Conservation (phyloP, 2,329 filamentous ascomycete genomes). For the Ophiostoma sp. region DNA sequence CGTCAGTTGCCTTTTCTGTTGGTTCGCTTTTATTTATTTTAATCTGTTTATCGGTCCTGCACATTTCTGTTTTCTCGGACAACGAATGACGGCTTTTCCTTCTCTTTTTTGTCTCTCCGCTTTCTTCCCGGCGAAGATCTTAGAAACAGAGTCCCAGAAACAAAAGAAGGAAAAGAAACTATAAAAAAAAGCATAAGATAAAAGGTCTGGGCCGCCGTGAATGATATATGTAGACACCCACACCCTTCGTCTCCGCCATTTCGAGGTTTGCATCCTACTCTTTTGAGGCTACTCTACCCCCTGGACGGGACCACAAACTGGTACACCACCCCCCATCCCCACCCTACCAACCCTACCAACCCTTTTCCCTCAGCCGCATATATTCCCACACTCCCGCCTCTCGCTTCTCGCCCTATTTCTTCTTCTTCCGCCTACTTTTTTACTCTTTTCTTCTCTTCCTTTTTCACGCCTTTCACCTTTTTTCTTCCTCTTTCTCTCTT, state of each 20-base stretch:
- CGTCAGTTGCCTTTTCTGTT: not conserved
- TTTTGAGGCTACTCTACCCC: not conserved
- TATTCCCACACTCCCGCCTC: not conserved
- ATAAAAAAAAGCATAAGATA: not conserved
- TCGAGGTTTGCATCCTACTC: not conserved
- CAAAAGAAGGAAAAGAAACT: not conserved
- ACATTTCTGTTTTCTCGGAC: not conserved
- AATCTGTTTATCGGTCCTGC: not conserved
- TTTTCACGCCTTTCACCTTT: not conserved
- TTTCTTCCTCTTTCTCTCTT: not conserved
- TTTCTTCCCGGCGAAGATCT: not conserved
- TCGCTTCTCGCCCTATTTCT: slow-evolving; percentile 14
- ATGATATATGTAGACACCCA: slow-evolving; percentile 6
- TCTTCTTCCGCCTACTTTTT: not conserved
- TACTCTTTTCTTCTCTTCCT: not conserved
- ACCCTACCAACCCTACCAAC: slow-evolving; percentile 1
- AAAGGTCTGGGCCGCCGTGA: not conserved
- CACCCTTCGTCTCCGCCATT: not conserved
- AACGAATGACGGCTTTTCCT: not conserved
- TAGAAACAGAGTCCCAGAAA: not conserved
- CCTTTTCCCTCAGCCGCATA: slow-evolving; percentile 1
- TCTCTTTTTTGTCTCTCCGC: not conserved
- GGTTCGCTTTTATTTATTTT: not conserved
- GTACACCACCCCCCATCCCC: not conserved
- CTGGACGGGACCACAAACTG: not conserved